Conservation (phyloP, 2,329 filamentous ascomycete species). For the Rutstroemia sp. region DNA sequence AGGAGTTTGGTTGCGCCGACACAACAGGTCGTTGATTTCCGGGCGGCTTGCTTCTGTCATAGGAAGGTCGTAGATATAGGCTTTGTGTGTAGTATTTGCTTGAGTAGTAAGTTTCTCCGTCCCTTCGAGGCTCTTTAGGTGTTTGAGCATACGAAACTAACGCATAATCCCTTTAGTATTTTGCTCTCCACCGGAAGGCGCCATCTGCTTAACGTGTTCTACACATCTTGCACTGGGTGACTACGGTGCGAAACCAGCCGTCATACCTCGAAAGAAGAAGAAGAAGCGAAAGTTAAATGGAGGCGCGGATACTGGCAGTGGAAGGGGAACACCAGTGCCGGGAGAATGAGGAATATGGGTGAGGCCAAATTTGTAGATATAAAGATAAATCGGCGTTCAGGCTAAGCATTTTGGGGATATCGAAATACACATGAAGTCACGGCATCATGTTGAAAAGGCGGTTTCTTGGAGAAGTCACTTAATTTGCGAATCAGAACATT, state of each 20-base stretch:
- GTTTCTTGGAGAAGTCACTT: no score
- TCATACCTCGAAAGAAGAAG: constrained; percentile 64
- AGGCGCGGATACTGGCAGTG: constrained; percentile 49
- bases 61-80: constrained; percentile 83
- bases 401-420: no score
- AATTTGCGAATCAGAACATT: background rate
- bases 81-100: constrained; percentile 91
- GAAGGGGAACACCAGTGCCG: constrained; percentile 51
- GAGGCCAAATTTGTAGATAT: background rate
- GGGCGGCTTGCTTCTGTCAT: constrained; percentile 98
- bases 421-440: no score
- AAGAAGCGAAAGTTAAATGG: constrained; percentile 64
- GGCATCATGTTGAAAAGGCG: no score
- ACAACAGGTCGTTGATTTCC: constrained; percentile 84
- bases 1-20: constrained; percentile 68
- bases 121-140: background rate
- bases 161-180: constrained; percentile 46
- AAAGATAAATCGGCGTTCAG: background rate
- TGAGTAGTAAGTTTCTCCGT: constrained; percentile 56
- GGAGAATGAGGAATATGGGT: constrained; percentile 16
- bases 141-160: background rate
- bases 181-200: constrained; percentile 57
- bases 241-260: constrained; percentile 70
- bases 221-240: constrained; percentile 69
- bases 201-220: constrained; percentile 75